Evolutionary conservation across 2,329 filamentous ascomycete species (phyloP), one percentile per base, ranked within the genome.

Genomic region (Fusarium nanum): DNA sequence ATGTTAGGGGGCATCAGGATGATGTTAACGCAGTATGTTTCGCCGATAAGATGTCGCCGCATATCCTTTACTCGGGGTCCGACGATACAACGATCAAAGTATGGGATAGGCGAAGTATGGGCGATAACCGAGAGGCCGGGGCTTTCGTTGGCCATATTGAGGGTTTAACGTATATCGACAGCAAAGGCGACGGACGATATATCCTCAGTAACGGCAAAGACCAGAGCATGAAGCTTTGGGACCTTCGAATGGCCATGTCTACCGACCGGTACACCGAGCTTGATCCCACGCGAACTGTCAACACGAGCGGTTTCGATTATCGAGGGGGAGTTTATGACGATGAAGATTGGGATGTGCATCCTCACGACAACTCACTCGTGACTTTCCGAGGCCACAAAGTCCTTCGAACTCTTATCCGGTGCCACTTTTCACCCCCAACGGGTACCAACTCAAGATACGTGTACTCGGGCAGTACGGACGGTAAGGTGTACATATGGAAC

Each of bases 21-120:
- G 94, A 99, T 78, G 95, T 98, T 57, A 99, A 98, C 74, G 96
- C 96, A 7, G 96, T 99, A 1, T 98, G 94, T 79, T 98, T 97
- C 76, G 96, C 94, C 2, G 94, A 98, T 80, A 90, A 90, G 65
- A 87, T 88, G 30, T 97, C 93, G 0, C 95, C 96, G 2, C 94
- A 99, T 77, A 95, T 98, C 65, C 85, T 99, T 5, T 98, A 98
- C 81, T 98, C 94, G 1, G 96, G 96, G 22, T 97, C 94, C 0
- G 96, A 99, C 76, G 96, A 99, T 77, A 91, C 92, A 4, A 97
- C 93, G 1, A 88, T 98, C 75, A 97, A 97, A 76, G 93, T 99
- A 4, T 99, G 96, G 96, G 96, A 99, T 77, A 88, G 95, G 49
- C 88, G 96, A 82, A 95, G 92, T 80, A 95, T 98, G 85, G 93